Percentiles rank a stretch among this genome's conserved stretches.
Evolutionary conservation across 2,329 filamentous ascomycete genomes (phyloP).

Genomic region (Drechslerella coelobrocha): DNA sequence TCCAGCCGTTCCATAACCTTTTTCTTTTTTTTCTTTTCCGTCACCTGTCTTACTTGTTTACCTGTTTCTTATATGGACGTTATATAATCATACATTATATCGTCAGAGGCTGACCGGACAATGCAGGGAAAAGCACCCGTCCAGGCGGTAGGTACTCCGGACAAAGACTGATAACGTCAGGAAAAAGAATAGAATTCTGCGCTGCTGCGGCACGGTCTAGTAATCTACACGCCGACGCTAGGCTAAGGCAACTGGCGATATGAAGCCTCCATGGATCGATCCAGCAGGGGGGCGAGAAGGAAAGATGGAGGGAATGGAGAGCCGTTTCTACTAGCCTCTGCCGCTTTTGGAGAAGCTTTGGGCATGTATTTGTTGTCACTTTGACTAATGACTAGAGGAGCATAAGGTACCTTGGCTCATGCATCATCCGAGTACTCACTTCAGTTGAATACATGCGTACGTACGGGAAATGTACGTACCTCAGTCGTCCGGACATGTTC

Average conservation of each 20-base stretch:
- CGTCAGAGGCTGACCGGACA: slow-evolving; percentile 6
- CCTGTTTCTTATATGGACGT: background rate
- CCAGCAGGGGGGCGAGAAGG: slow-evolving; percentile 33
- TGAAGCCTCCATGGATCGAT: slow-evolving; percentile 12
- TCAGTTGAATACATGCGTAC: background rate
- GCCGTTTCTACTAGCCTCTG: slow-evolving; percentile 45
- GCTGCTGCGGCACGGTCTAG: slow-evolving; percentile 39
- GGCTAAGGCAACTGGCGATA: slow-evolving; percentile 28
- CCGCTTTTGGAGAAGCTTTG: slow-evolving; percentile 51
- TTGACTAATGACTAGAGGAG: slow-evolving; percentile 51
- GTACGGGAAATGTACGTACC: slow-evolving; percentile 33
- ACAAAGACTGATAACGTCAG: slow-evolving; percentile 19
- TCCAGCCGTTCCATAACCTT: background rate
- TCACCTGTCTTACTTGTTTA: background rate
- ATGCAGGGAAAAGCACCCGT: slow-evolving; percentile 2
- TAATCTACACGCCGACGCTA: slow-evolving; percentile 6
- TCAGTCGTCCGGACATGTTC: slow-evolving; percentile 12
- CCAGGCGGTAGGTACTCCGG: background rate
- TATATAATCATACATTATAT: slow-evolving; percentile 3
- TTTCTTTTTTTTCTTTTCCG: background rate
- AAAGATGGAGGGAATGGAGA: slow-evolving; percentile 20
- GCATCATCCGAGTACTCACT: slow-evolving; percentile 3
- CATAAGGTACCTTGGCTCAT: slow-evolving; percentile 23
- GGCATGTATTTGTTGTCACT: slow-evolving; percentile 51
- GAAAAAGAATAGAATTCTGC: slow-evolving; percentile 11